Base-by-base conservation (phyloP, 2,329 filamentous ascomycete species). In the Aspergillus versicolor region DNA sequence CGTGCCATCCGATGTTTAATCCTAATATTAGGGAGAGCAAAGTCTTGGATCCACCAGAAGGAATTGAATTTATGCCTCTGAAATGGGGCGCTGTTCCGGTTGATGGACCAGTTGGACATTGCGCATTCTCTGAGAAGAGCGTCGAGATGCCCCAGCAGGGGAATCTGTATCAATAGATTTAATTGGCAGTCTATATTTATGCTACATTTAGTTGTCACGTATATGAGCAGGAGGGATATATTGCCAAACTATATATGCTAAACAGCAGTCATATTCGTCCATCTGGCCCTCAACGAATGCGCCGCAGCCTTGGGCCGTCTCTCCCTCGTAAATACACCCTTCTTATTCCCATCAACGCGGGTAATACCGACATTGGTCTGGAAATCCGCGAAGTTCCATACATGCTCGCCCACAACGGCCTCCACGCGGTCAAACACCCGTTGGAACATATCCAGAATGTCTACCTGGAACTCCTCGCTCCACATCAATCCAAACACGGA, bases 381-480 rank as follows among this genome's bases (percentile, higher is more conserved):
- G 11, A 52, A 52, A 17, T 52, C 49, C 17, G 49, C 49, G 17
- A 52, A 52, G 24, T 44, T 43, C 49, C 49, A 52, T 12, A 52
- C 49, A 19, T 52, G 49, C 49, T 73, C 70, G 4, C 70, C 70
- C 3, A 67, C 61, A 3, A 72, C 62, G 11, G 59, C 56, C 1
- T 64, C 61, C 0, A 72, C 22, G 3, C 55, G 40, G 47, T 72
- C 70, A 50, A 70, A 69, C 4, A 73, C 70, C 2, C 67, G 60
- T 34, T 70, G 67, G 15, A 61, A 70, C 66, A 68, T 68, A 17
- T 66, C 61, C 13, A 72, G 51, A 19, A 70, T 46, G 7, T 50
- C 11, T 1, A 55, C 50, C 53, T 70, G 67, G 53, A 64, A 71
- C 56, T 71, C 69, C 47, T 72, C 68, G 21, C 63, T 67, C 67